These are phyloP conservation scores for Omphalotus olearius DNA, from an alignment of 1,284 basidiomycete genomes.

Conservation along the genomic window DNA sequence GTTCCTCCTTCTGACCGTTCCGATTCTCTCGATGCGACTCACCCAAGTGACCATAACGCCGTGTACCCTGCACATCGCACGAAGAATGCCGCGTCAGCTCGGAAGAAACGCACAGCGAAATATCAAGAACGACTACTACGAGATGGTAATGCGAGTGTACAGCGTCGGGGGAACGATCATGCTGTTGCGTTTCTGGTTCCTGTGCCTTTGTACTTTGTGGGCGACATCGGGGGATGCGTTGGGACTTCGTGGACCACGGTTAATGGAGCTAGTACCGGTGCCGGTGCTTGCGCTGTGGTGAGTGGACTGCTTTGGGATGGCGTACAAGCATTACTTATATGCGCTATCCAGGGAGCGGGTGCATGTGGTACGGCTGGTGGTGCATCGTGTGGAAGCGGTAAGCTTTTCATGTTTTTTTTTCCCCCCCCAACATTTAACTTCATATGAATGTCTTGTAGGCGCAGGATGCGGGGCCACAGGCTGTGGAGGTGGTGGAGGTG, in stretches of 20 bases:
- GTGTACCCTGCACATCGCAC: conserved; percentile 22
- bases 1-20: conserved; percentile 23
- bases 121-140: too few relatives aligned
- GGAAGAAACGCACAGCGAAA: too few relatives aligned
- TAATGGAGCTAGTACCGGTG: conserved; percentile 15
- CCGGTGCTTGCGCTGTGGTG: conserved; percentile 18
- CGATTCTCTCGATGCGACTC: conserved; percentile 32
- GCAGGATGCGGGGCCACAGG: conserved; percentile 13
- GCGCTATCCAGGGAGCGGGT: conserved; percentile 12
- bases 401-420: too few relatives aligned
- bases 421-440: too few relatives aligned
- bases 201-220: conserved; percentile 25
- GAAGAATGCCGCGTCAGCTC: too few relatives aligned
- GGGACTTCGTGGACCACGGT: background rate
- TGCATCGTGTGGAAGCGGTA: background rate
- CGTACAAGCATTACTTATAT: too few relatives aligned
- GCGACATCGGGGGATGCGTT: conserved; percentile 15
- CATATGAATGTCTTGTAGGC: too few relatives aligned
- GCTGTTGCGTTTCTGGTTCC: conserved; percentile 32
- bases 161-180: conserved; percentile 13
- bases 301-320: conserved; percentile 4
- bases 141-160: too few relatives aligned
- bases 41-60: conserved; percentile 44
- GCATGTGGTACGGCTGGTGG: conserved; percentile 17
- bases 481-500: conserved; percentile 12